Conservation (phyloP, 2,329 filamentous ascomycete species). For the Trichoderma koningiopsis region DNA sequence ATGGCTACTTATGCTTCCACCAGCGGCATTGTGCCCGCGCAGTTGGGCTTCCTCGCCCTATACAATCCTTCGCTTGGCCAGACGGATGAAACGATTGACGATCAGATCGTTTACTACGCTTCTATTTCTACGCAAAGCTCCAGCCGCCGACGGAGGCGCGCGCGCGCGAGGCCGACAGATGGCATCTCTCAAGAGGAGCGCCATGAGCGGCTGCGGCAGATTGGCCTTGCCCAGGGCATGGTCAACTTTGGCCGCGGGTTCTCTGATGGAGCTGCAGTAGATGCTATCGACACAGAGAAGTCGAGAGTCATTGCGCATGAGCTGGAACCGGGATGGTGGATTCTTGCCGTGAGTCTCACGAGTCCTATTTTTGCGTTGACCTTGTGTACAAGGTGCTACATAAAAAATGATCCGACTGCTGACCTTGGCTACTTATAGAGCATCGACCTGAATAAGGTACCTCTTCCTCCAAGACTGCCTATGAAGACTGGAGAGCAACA, state of each 20-base stretch:
- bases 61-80: conserved; percentile 83
- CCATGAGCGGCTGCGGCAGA: conserved; percentile 87
- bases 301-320: conserved; percentile 82
- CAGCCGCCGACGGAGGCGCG: conserved; percentile 45
- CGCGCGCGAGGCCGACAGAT: conserved; percentile 46
- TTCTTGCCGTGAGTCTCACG: conserved; percentile 70
- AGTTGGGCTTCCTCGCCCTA: conserved; percentile 87
- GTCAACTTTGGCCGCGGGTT: conserved; percentile 90
- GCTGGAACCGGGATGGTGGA: conserved; percentile 92
- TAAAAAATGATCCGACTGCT: not conserved
- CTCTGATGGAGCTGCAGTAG: conserved; percentile 72
- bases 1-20: conserved; percentile 32
- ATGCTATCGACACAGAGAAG: conserved; percentile 89
- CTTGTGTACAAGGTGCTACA: not conserved
- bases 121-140: conserved; percentile 54
- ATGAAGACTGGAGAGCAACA: conserved; percentile 46
- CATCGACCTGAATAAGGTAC: conserved; percentile 75
- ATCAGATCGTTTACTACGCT: conserved; percentile 94
- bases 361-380: not conserved
- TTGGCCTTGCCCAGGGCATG: conserved; percentile 96
- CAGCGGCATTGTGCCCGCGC: conserved; percentile 62
- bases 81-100: conserved; percentile 60
- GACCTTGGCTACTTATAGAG: conserved; percentile 35
- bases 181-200: conserved; percentile 63
- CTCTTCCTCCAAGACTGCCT: conserved; percentile 59